Evolutionary conservation across 768 basidiomycete genomes (phyloP).

Genomic region (Coprinopsis sp.): DNA sequence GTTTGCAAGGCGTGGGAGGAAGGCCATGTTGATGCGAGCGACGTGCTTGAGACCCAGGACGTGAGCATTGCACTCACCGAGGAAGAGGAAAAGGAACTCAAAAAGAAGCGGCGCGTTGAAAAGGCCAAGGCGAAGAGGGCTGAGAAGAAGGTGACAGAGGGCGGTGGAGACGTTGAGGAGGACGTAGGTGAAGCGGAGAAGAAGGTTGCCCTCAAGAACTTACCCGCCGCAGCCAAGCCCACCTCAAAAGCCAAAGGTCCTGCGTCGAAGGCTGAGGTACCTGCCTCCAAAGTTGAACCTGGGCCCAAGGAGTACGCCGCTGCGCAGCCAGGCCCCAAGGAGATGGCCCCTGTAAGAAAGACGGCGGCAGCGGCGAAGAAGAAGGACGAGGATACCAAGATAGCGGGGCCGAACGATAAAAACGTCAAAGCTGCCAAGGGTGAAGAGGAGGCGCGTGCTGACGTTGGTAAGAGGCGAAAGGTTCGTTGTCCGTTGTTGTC

Average conservation of each 20-base stretch:
- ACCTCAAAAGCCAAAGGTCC: conserved; percentile 5
- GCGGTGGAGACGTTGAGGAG: conserved; percentile 21
- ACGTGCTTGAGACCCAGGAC: conserved; percentile 59
- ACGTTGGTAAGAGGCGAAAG: conserved; percentile 66
- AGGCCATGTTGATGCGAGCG: conserved; percentile 77
- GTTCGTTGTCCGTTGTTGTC: conserved; percentile 29
- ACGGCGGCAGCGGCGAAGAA: conserved; percentile 8
- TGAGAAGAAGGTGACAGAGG: conserved; percentile 19
- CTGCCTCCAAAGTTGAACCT: conserved; percentile 32
- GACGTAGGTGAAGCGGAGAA: conserved; percentile 34
- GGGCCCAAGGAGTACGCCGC: conserved; percentile 31
- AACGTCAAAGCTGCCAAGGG: conserved; percentile 32
- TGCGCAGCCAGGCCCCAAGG: conserved; percentile 41
- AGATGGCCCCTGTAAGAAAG: conserved; percentile 32
- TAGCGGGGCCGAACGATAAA: conserved; percentile 33
- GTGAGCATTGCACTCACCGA: conserved; percentile 63
- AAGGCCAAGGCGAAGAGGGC: conserved; percentile 28
- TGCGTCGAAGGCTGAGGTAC: too few species aligned
- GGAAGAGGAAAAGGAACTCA: conserved; percentile 45
- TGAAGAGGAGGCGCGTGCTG: conserved; percentile 37
- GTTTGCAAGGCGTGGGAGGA: conserved; percentile 69
- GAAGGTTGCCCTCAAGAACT: conserved; percentile 39
- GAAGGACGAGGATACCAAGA: conserved; percentile 39
- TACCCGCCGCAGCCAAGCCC: conserved; percentile 19
- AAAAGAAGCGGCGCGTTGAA: conserved; percentile 36